Base-by-base conservation (phyloP, 371 early-diverging fungal genomes). In the Dichotomocladium elegans region DNA sequence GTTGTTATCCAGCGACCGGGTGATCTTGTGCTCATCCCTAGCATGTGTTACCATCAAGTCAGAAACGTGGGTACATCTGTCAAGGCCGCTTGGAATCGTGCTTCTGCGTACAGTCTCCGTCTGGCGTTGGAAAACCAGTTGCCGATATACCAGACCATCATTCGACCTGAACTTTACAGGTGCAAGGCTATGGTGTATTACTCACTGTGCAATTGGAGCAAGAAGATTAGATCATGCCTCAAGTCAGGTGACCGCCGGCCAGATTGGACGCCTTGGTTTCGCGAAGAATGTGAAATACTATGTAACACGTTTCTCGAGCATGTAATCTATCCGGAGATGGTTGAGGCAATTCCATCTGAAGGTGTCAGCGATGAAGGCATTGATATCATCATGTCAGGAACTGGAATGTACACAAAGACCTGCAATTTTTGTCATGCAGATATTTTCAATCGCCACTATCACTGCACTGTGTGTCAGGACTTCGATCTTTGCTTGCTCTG, bases 351-450 rank as follows among this genome's bases (percentile, higher is more conserved):
- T 11, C 47, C 41, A 11, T 19, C 28, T 3, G 66, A 66, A 33
- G 59, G 26, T 0, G 55, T 61, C 0, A 47, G 48, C 7, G 41
- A 56, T 10, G 42, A 47, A 2, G 31, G 34, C 11, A 47, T 47
- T 3, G 9, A n/a, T 21, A 19, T 21, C 6, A 24, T 19, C 3
- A 29, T 41, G 15, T 24, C 31, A 9, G 30, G 40, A 3, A 60
- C 55, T 22, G 25, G n/a, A 12, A 33, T 42, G 22, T 68, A 44
- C 35, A 60, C 53, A 4, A 35, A 51, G 2, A 41, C 31, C 9
- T 73, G 74, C 37, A 68, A 73, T 28, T 73, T 73, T 44, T 73
- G 74, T 37, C 58, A 58, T 31, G 30, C 58, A 10, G 74, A 73
- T 50, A 51, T 73, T 2, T 73, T 66, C 19, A 28, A 62, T 19